phyloP scores from a whole-genome alignment of 176 grass and related monocot species.

The Musa troglodytarum region DNA sequence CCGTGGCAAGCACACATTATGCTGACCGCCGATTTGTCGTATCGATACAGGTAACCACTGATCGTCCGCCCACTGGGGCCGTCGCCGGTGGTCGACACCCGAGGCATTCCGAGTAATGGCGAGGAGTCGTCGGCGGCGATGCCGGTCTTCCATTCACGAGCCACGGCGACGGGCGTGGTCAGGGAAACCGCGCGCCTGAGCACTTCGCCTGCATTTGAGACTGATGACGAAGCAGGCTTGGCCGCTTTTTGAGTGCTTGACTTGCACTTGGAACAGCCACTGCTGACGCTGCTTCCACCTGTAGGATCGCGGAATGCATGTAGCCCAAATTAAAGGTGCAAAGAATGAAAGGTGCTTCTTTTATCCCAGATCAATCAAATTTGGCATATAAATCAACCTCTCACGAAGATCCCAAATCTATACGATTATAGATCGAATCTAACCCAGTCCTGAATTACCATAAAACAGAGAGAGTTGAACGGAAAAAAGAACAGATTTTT shows the following conservation, averaged over 20 bases:
- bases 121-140: background rate
- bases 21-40: background rate
- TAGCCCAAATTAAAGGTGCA: background rate
- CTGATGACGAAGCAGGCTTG: background rate
- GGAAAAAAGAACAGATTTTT: too few relatives aligned
- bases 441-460: background rate
- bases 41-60: slow-evolving; percentile 21
- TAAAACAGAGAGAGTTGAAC: too few relatives aligned
- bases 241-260: background rate
- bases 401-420: background rate
- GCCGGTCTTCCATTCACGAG: background rate
- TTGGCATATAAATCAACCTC: background rate
- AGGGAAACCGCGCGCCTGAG: background rate
- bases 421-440: background rate
- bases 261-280: background rate
- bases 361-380: too few relatives aligned
- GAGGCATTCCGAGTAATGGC: background rate
- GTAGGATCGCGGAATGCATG: background rate
- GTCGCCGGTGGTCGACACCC: slow-evolving; percentile 11
- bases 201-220: background rate
- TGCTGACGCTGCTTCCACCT: background rate
- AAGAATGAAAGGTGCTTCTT: background rate
- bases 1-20: slow-evolving; percentile 35
- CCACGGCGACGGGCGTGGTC: background rate
- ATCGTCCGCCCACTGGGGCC: slow-evolving; percentile 3